Evolutionary conservation across 208 protist genomes (phyloP), one percentile per base, ranked within the genome.

Genomic region (Leishmania lainsoni): DNA sequence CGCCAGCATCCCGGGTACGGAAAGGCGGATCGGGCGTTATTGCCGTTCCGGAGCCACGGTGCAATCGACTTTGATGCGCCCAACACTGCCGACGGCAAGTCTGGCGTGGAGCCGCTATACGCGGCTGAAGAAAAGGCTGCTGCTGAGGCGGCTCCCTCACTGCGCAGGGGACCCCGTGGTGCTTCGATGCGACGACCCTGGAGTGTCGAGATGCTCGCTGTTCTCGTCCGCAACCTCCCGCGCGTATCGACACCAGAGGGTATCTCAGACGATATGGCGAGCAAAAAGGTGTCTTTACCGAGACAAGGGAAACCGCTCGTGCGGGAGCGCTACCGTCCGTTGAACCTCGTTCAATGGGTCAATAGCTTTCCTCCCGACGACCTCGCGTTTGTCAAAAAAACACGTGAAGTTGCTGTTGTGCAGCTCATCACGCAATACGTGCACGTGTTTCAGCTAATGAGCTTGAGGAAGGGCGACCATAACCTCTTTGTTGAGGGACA

Each of bases 361-460:
- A 90, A 92, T 76, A 78, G 82, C 63, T 96, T 97, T 54, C 73
- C 90, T 6, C 72, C 77, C 35, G 88, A 89, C 22, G 93, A 96
- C 54, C 65, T 93, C 8, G 85, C 88, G 26, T 49, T 91, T 20
- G n/a, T 97, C n/a, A 91, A 90, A 59, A 82, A 71, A 73, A 83
- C 92, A 17, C 84, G 87, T 12, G 88, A 95, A 73, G 72, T 80
- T 5, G 75, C 70, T 1, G 81, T 95, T 0, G 42, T 97, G 54
- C 77, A 75, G 26, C 54, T 96, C 20, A 61, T 97, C 10, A 81
- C 72, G 5, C 83, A 87, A 5, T 95, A 95, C 75, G 58, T 83
- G 5, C 84, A 87, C 32, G 87, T 97, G 16, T 96, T 97, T 86
- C 94, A 97, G 81, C 86, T 97, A 14, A 72, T 93, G 65, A 90